Conservation (phyloP, 1,284 basidiomycete genomes). For the Boletus sp. region DNA sequence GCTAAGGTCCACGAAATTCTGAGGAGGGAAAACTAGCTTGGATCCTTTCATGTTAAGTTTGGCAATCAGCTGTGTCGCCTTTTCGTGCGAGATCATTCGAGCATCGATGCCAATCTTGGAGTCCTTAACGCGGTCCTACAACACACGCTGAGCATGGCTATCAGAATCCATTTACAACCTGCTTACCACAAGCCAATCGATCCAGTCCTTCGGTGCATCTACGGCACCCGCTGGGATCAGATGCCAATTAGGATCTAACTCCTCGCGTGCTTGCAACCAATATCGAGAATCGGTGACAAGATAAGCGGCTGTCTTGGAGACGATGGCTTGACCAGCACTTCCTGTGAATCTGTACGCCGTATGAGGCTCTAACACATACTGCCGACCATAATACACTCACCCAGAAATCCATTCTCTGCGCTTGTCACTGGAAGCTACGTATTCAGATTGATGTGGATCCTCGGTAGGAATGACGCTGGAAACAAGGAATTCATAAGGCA, state of each 20-base stretch:
- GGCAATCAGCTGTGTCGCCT: slow-evolving; percentile 56
- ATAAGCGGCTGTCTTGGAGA: slow-evolving; percentile 64
- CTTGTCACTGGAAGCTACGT: slow-evolving; percentile 77
- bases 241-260: slow-evolving; percentile 78
- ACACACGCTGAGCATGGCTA: slow-evolving; percentile 8
- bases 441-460: slow-evolving; percentile 89
- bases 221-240: slow-evolving; percentile 63
- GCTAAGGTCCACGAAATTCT: slow-evolving; percentile 84
- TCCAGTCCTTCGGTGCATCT: slow-evolving; percentile 68
- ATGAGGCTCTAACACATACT: slow-evolving; percentile 3
- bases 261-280: slow-evolving; percentile 78
- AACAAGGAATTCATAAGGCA: slow-evolving; percentile 9
- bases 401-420: slow-evolving; percentile 82
- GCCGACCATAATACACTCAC: slow-evolving; percentile 39
- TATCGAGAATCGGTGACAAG: slow-evolving; percentile 88
- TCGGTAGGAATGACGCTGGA: slow-evolving; percentile 71
- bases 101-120: slow-evolving; percentile 84
- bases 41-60: slow-evolving; percentile 50
- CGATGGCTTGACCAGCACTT: slow-evolving; percentile 78
- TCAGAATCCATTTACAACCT: background rate
- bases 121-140: slow-evolving; percentile 49
- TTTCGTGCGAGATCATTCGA: slow-evolving; percentile 77
- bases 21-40: slow-evolving; percentile 65
- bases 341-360: slow-evolving; percentile 67
- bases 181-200: slow-evolving; percentile 69